Percentiles rank a stretch among this genome's conserved stretches.
Evolutionary conservation across 441 rosid species (phyloP).

Genomic region (Pelargonium australe): DNA sequence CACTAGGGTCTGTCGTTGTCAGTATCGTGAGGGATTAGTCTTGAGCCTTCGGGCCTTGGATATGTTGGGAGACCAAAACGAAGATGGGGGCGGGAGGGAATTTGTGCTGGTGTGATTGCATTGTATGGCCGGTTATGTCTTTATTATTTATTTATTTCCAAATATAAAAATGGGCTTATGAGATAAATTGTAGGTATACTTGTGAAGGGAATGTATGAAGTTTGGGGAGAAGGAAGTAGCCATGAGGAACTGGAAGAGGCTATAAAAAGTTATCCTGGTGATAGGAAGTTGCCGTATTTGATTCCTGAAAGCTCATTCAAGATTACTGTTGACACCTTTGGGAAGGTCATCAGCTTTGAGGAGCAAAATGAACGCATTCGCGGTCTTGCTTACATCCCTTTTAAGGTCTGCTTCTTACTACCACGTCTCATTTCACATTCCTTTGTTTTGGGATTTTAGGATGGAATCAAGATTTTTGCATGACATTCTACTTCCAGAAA

Average conservation of each 20-base stretch:
- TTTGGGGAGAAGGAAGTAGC: constrained; percentile 87
- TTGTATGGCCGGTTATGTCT: neutral
- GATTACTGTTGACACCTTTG: constrained; percentile 79
- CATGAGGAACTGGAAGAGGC: constrained; percentile 65
- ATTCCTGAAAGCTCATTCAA: constrained; percentile 52
- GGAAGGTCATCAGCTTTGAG: constrained; percentile 64
- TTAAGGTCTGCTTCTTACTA: constrained; percentile 42
- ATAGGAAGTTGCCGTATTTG: constrained; percentile 63
- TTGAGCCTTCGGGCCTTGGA: too few species aligned
- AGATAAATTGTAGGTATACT: constrained; percentile 47
- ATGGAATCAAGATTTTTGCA: neutral
- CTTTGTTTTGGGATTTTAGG: neutral
- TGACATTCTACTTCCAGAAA: neutral
- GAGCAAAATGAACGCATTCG: constrained; percentile 73
- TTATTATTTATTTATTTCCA: neutral
- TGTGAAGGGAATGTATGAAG: constrained; percentile 88
- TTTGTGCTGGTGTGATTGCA: neutral
- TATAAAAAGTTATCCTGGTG: constrained; percentile 59
- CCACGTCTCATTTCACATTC: neutral
- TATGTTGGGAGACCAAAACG: neutral
- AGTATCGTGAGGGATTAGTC: too few species aligned
- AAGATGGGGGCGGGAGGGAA: neutral
- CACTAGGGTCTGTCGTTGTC: too few species aligned
- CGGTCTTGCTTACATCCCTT: constrained; percentile 64
- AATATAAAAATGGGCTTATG: neutral